Evolutionary conservation across 2,329 filamentous ascomycete species (phyloP).

Genomic region (Fusarium setosum): DNA sequence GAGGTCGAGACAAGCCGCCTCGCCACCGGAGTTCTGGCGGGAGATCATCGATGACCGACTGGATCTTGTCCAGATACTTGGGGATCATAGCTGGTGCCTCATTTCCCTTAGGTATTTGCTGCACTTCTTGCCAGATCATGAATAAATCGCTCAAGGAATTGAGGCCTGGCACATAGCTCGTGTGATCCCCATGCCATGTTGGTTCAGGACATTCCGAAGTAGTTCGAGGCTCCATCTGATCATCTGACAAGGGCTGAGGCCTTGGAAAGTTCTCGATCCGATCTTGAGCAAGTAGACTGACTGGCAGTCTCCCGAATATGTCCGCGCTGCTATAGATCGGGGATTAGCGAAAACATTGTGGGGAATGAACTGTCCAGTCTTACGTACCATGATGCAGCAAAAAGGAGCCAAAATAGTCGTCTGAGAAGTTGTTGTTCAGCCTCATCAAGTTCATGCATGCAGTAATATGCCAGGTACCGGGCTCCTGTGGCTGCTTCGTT

Average conservation of each 20-base stretch:
- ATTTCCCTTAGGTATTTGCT: conserved; percentile 15
- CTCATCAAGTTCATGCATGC: conserved; percentile 31
- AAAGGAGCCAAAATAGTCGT: conserved; percentile 49
- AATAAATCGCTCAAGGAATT: conserved; percentile 49
- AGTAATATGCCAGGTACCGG: conserved; percentile 46
- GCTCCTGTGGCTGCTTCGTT: conserved; percentile 44
- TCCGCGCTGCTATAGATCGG: conserved; percentile 39
- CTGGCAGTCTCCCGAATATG: conserved; percentile 42
- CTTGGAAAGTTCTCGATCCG: conserved; percentile 33
- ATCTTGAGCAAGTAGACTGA: conserved; percentile 42
- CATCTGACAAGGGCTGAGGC: conserved; percentile 43
- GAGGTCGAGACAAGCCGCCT: conserved; percentile 47
- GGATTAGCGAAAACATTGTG: neutral
- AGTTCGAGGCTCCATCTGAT: conserved; percentile 43
- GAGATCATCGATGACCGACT: conserved; percentile 45
- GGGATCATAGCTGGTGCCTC: conserved; percentile 19
- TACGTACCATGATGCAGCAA: conserved; percentile 44
- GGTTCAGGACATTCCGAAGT: neutral
- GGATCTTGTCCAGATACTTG: conserved; percentile 36
- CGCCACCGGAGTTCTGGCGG: conserved; percentile 50
- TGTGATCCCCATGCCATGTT: conserved; percentile 48
- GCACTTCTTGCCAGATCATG: conserved; percentile 47
- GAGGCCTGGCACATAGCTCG: conserved; percentile 48
- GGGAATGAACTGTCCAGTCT: neutral
- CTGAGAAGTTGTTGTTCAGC: conserved; percentile 47